phyloP scores from a whole-genome alignment of 306 rosid genomes.

The Quercus variabilis region DNA sequence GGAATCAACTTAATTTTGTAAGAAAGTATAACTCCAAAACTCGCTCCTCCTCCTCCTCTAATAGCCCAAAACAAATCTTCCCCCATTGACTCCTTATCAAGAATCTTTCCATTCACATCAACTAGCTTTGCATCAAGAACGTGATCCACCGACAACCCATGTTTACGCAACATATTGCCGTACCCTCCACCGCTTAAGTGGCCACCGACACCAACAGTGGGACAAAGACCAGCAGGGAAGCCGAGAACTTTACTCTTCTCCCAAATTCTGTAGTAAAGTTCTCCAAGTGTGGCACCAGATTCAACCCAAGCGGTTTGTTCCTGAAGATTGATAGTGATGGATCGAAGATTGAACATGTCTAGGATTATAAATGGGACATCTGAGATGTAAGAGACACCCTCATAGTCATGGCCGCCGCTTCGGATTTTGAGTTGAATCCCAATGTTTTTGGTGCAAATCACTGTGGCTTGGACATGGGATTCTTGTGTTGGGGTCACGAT shows the following conservation, averaged over 20 bases:
- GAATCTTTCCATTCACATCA: constrained; percentile 56
- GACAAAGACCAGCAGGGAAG: constrained; percentile 70
- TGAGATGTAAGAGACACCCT: constrained; percentile 68
- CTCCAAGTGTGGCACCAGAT: constrained; percentile 75
- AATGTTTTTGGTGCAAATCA: constrained; percentile 46
- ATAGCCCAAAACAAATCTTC: constrained; percentile 87
- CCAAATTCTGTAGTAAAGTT: constrained; percentile 60
- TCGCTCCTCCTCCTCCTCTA: constrained; percentile 75
- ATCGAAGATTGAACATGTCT: constrained; percentile 66
- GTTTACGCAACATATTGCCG: constrained; percentile 62
- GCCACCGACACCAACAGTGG: constrained; percentile 80
- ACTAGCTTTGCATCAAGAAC: constrained; percentile 64
- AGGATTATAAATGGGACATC: constrained; percentile 54
- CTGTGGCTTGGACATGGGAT: constrained; percentile 55
- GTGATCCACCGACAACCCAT: constrained; percentile 63
- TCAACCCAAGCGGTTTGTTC: constrained; percentile 48
- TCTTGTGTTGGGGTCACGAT: constrained; percentile 49
- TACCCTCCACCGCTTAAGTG: constrained; percentile 85
- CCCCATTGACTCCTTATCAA: constrained; percentile 57
- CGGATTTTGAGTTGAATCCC: constrained; percentile 54
- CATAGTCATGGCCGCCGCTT: constrained; percentile 87
- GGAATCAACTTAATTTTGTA: constrained; percentile 50
- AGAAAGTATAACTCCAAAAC: constrained; percentile 68
- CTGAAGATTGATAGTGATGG: constrained; percentile 38
- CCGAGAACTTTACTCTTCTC: constrained; percentile 59